Conservation (phyloP, 306 rosid genomes). For the Mucuna pruriens region DNA sequence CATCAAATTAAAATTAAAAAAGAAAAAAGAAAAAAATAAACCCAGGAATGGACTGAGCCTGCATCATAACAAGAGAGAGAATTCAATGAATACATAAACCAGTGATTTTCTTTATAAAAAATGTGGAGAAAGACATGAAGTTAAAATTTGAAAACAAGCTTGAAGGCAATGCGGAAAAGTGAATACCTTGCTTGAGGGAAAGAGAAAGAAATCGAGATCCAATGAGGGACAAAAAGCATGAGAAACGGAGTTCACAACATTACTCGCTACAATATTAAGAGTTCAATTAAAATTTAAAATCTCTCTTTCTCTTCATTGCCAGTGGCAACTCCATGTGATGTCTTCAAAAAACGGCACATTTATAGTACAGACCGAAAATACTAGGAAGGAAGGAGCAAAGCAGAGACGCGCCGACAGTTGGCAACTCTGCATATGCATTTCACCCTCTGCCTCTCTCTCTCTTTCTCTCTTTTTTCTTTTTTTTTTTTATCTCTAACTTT, state of each 20-base stretch:
- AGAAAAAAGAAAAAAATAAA: neutral
- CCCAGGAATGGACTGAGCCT: conserved; percentile 39
- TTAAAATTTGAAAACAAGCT: conserved; percentile 15
- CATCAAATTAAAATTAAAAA: too few relatives aligned
- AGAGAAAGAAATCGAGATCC: conserved; percentile 74
- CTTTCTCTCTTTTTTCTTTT: neutral
- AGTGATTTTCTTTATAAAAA: too few relatives aligned
- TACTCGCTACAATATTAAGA: conserved; percentile 31
- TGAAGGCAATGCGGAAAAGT: conserved; percentile 21
- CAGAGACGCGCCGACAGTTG: conserved; percentile 44
- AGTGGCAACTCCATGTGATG: conserved; percentile 30
- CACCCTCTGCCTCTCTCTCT: neutral
- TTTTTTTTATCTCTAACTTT: conserved; percentile 3
- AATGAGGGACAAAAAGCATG: conserved; percentile 47
- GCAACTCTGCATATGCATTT: conserved; percentile 31
- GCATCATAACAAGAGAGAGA: conserved; percentile 38
- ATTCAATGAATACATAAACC: too few relatives aligned
- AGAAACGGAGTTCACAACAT: conserved; percentile 38
- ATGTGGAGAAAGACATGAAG: neutral
- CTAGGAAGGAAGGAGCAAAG: conserved; percentile 4
- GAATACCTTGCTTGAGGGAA: conserved; percentile 50
- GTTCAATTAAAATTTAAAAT: conserved; percentile 16
- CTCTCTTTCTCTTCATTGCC: neutral
- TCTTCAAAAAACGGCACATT: conserved; percentile 33
- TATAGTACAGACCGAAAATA: conserved; percentile 37